These are phyloP conservation scores for Neofusicoccum laricinum DNA, from an alignment of 2,329 filamentous ascomycete species.

Conservation along the genomic window DNA sequence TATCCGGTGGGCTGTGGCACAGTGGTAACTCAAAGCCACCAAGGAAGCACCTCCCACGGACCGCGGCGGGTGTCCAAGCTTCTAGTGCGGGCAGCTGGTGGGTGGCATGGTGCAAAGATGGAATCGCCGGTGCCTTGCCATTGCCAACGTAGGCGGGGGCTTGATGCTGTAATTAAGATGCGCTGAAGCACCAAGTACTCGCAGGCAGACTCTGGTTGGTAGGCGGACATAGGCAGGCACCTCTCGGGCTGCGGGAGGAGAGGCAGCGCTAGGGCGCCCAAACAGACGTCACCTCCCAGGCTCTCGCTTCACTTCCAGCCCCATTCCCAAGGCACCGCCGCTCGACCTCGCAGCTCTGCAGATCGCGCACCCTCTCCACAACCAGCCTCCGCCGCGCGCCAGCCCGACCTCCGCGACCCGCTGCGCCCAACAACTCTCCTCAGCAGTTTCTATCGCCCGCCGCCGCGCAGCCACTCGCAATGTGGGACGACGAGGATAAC, in stretches of 20 bases:
- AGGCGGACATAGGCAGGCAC: background rate
- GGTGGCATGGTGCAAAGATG: background rate
- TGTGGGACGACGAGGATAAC: constrained; percentile 99
- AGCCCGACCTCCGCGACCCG: background rate
- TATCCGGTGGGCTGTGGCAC: background rate
- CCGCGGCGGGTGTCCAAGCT: background rate
- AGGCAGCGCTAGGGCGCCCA: constrained; percentile 7
- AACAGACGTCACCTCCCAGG: constrained; percentile 14
- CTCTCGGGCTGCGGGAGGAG: background rate
- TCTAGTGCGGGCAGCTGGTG: background rate
- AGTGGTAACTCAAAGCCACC: background rate
- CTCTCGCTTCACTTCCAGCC: constrained; percentile 2
- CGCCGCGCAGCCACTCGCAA: constrained; percentile 37
- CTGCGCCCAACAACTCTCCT: background rate
- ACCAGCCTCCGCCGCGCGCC: constrained; percentile 7
- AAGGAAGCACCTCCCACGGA: background rate
- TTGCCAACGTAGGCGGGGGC: background rate
- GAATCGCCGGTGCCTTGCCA: background rate
- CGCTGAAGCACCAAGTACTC: too few relatives aligned
- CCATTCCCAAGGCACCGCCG: constrained; percentile 13
- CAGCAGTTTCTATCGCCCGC: background rate
- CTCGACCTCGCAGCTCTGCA: constrained; percentile 12
- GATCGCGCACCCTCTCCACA: constrained; percentile 9
- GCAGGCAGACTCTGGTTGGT: too few relatives aligned
- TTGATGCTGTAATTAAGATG: background rate